phyloP scores from a whole-genome alignment of 208 protist species.

The Leishmania tropica region DNA sequence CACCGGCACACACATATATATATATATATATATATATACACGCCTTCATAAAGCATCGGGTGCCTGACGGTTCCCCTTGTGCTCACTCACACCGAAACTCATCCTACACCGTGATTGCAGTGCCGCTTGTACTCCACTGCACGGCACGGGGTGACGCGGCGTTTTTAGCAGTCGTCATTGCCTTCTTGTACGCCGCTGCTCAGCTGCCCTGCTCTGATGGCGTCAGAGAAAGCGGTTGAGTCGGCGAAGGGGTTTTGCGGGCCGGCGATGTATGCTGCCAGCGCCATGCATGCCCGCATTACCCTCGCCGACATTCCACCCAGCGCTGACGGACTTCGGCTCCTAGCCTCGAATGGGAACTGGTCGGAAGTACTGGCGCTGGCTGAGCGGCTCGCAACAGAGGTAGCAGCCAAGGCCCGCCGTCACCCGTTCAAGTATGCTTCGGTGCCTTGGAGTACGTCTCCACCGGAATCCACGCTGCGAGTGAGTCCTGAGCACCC shows the following conservation, averaged over 20 bases:
- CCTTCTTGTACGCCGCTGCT: not conserved
- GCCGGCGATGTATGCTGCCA: conserved; percentile 16
- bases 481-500: not conserved
- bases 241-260: conserved; percentile 30
- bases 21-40: not conserved
- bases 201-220: conserved; percentile 15
- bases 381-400: conserved; percentile 59
- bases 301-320: conserved; percentile 40
- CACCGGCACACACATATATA: not conserved
- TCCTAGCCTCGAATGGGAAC: conserved; percentile 63
- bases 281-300: conserved; percentile 11
- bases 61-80: not conserved
- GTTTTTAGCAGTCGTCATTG: not conserved
- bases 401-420: conserved; percentile 27
- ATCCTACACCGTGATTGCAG: not conserved
- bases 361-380: conserved; percentile 70
- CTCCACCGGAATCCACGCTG: not conserved
- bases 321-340: conserved; percentile 58
- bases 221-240: conserved; percentile 24
- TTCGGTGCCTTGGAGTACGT: not conserved
- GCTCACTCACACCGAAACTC: not conserved
- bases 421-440: conserved; percentile 15
- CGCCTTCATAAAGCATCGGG: not conserved
- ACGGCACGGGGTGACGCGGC: not conserved
- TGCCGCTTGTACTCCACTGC: not conserved